Base-by-base conservation (phyloP, 2,329 filamentous ascomycete genomes). In the Lithohypha guttulata region DNA sequence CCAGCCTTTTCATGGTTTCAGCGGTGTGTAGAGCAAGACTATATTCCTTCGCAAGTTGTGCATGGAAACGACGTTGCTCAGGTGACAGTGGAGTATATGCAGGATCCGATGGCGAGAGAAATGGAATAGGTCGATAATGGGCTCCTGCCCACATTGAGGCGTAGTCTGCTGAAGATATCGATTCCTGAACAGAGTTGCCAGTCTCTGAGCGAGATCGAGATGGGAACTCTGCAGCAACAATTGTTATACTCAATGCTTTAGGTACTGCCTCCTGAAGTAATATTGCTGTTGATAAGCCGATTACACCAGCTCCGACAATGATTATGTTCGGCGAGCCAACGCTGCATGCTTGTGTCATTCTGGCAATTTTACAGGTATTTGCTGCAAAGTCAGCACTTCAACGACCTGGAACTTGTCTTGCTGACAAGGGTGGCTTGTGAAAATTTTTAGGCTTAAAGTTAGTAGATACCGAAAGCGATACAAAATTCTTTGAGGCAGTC, bases 201-300 rank as follows among this genome's bases (percentile, higher is more conserved):
- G 7, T 9, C 23, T 29, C 6, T 3, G 15, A 17, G 11, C 21
- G 18, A 19, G 18, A 30, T 4, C 38, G 43, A n/a, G 18, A 51
- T 14, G 63, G 62, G 37, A 64, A 58, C 30, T 64, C 58, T 15
- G 57, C 51, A 22, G 64, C 62, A 31, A 65, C 47, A 11, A 68
- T 53, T 8, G 61, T 51, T 38, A 66, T 54, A 11, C 84, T 35
- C 69, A 73, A 27, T 60, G 75, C 53, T 7, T 29, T 9, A 4
- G 45, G 41, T 21, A 47, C 42, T 13, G 49, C 44, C 41, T 42
- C 33, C 18, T 51, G 46, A 42, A 55, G 51, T 51, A 58, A 10
- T 29, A 29, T 44, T n/a, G 47, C 49, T 3, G 42, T 42, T 2
- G 49, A 43, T 2, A 53, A 45, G 20, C 49, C 51, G 3, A 46